phyloP scores from a whole-genome alignment of 2,329 filamentous ascomycete species.

The Phoma herbarum region DNA sequence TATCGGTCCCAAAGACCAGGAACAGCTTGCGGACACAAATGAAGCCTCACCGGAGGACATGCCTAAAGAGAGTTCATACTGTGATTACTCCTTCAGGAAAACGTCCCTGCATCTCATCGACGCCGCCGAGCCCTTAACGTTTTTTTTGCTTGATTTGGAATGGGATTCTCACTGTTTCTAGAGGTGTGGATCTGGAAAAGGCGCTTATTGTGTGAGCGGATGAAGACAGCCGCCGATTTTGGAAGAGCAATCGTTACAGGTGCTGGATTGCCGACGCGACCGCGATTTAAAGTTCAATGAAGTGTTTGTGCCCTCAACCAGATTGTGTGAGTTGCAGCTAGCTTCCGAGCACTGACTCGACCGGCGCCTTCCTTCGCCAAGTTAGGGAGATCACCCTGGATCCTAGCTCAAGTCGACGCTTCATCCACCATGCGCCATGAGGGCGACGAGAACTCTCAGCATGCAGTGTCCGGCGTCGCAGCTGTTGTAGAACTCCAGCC shows the following conservation, averaged over 20 bases:
- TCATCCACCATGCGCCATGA: not conserved
- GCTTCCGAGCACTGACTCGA: slow-evolving; percentile 4
- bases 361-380: not conserved
- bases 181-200: not conserved
- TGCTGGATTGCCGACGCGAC: not conserved
- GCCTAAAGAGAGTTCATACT: not conserved
- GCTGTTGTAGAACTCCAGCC: slow-evolving; percentile 14
- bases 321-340: not conserved
- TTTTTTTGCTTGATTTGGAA: slow-evolving; percentile 4
- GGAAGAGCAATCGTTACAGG: too few species aligned
- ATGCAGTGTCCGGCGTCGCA: slow-evolving; percentile 11
- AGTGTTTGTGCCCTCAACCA: not conserved
- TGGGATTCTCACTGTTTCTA: not conserved
- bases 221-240: slow-evolving; percentile 1
- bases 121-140: too few species aligned
- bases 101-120: not conserved
- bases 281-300: slow-evolving; percentile 5
- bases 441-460: not conserved
- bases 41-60: not conserved
- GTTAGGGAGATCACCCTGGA: not conserved
- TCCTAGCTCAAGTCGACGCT: slow-evolving; percentile 1
- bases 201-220: not conserved
- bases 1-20: slow-evolving; percentile 2
- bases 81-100: not conserved
- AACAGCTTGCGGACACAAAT: slow-evolving; percentile 4